A percentile compares a stretch with the other conserved stretches of the same genome.
Conservation (phyloP, 192 early-diverging fungal species). For the Coemansia sp. region DNA sequence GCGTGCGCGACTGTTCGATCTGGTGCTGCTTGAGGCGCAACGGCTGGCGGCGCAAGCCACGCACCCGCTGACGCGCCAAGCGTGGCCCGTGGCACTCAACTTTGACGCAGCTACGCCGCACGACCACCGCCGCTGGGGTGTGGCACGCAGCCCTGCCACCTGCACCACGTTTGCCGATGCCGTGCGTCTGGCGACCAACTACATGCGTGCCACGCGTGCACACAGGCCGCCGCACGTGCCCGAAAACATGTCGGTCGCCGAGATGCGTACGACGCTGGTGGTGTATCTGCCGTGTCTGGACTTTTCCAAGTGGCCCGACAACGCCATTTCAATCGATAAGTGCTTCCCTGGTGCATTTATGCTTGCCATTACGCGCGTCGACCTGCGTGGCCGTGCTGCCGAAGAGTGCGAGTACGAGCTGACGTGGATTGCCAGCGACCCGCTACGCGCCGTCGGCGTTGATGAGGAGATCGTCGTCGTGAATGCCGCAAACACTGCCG, state of each 20-base stretch:
- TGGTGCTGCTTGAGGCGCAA: constrained; percentile 19
- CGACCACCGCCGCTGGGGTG: not conserved
- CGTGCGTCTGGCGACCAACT: not conserved
- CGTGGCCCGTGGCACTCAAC: not conserved
- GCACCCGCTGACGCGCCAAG: not conserved
- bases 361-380: constrained; percentile 14
- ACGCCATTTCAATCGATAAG: not conserved
- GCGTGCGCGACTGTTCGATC: constrained; percentile 25
- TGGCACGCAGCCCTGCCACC: not conserved
- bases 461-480: not conserved
- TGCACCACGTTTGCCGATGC: not conserved
- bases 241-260: no score
- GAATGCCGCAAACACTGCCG: not conserved
- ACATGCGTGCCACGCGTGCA: not conserved
- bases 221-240: not conserved
- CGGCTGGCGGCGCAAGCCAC: not conserved
- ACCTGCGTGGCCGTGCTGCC: constrained; percentile 3
- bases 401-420: constrained; percentile 10
- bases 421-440: constrained; percentile 28
- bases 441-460: not conserved
- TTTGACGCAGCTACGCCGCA: constrained; percentile 4
- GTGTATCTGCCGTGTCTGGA: no score
- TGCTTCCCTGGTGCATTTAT: constrained; percentile 25
- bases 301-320: constrained; percentile 12
- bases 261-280: no score